These are phyloP conservation scores for Gossypium turneri DNA, from an alignment of 345 rosid species.

Conservation along the genomic window DNA sequence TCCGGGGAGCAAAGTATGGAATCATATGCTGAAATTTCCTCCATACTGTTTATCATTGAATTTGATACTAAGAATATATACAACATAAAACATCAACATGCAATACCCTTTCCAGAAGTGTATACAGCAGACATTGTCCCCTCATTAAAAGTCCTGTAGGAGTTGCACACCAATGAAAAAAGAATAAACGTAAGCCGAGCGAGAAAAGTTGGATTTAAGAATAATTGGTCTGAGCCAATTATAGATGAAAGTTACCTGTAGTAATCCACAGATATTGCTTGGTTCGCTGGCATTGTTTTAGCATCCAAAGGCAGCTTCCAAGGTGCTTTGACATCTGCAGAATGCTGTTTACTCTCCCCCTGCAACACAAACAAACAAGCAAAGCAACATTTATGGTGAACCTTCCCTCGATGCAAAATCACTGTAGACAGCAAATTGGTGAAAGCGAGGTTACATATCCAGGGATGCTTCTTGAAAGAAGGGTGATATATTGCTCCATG, in stretches of 20 bases:
- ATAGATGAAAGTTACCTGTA: constrained; percentile 21
- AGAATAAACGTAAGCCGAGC: not conserved
- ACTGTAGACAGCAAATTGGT: not conserved
- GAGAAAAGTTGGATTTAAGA: not conserved
- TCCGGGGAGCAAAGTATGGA: not conserved
- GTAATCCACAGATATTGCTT: constrained; percentile 14
- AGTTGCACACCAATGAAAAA: not conserved
- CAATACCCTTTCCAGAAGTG: constrained; percentile 17
- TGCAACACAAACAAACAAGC: constrained; percentile 15
- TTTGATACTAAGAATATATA: not conserved
- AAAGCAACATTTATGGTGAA: not conserved
- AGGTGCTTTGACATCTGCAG: constrained; percentile 12
- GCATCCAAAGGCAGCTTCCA: constrained; percentile 18
- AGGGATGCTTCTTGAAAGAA: constrained; percentile 37
- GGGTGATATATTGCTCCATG: constrained; percentile 45
- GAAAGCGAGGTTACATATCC: constrained; percentile 25
- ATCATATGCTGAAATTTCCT: not conserved
- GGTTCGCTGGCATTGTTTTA: not conserved
- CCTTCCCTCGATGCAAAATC: not conserved
- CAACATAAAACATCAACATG: not conserved
- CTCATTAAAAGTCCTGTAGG: constrained; percentile 17
- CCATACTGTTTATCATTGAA: not conserved
- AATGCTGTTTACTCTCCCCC: constrained; percentile 14
- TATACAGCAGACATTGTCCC: constrained; percentile 7
- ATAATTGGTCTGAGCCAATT: not conserved